Base-by-base conservation (phyloP, 495 filamentous ascomycete species). In the Xylaria curta region DNA sequence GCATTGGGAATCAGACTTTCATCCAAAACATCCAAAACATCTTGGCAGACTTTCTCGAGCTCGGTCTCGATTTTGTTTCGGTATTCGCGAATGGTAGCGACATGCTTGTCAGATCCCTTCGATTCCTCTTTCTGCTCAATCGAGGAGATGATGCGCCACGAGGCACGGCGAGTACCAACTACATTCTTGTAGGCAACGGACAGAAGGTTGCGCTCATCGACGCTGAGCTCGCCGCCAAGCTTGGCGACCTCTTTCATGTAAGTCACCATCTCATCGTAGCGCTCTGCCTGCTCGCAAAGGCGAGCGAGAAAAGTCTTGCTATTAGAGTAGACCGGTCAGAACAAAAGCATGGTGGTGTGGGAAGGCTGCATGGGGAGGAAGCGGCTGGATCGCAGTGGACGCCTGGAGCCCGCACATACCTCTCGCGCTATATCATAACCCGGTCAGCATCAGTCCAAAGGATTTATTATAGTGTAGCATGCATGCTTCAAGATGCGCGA, bases 231-330 rank as follows among this genome's bases (percentile, higher is more conserved):
- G 76, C 96, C 96, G 76, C 94, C 96, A 78, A 99, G 89, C 95
- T 98, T 97, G 82, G 96, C 96, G 81, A 99, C 96, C 91, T 97
- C 94, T 93, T 99, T 99, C 96, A 99, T 99, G 89, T 93, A 99
- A 80, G 91, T 94, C 77, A 99, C 96, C 96, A 99, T 99, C 87
- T 99, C 96, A 94, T 99, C 96, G 83, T 99, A 99, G 82, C 96
- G 96, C 90, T 99, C 96, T 81, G 96, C 96, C 91, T 99, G 96
- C 93, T 99, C 96, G 89, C 96, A 98, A 82, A 99, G 94, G 87
- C 96, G 91, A 81, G 96, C 96, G 82, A 99, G 94, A 89, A 99
- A 99, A 78, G 96, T 99, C 92, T 99, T 98, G 93, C 97, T 99
- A 84, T 80, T 82, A 73, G 74, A 80, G 68, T 72, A 81, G 80